Evolutionary conservation across 495 filamentous ascomycete genomes (phyloP), one percentile per base, ranked within the genome.

Genomic region (Aspergillus biplanus): DNA sequence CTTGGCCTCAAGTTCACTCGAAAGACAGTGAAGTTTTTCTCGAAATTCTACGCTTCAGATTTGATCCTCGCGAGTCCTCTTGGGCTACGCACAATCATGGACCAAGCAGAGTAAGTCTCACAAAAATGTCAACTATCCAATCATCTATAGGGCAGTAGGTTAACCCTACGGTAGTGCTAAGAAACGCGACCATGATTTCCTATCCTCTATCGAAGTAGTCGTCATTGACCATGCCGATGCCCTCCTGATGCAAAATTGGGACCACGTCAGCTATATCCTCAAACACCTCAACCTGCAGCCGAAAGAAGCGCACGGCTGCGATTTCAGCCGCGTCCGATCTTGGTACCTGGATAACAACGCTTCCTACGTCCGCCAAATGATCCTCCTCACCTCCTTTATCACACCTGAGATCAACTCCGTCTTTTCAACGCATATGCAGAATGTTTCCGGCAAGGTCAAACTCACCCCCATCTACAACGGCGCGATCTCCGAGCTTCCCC

Each of bases 211-310:
- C 67, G 95, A 99, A 74, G 72, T 99, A 9, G 87, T 92, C 31
- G 81, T 99, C 42, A 82, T 96, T 52, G 95, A 99, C 74, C 92
- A 97, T 71, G 91, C 92, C 46, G 96, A 98, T 73, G 92, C 93
- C 1, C 82, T 98, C 15, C 84, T 93, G 16, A 97, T 97, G 93
- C 95, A 99, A 71, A 97, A 97, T 75, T 98, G 96, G 95, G 93
- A 97, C 67, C 93, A 98, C 76, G 85, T 97, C 57, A 90, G 92
- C 67, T 90, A 87, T 72, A 87, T 97, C 66, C 91, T 97, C 71
- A 86, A 92, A 63, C 92, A 97, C 75, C 87, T 98, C 52, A 99
- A 98, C 74, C 81, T 89, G 48, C 92, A 95, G 67, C 95, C 94
- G 16, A 89, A 87, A 59, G 91, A 97, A 69, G 86, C 91, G 4